Evolutionary conservation across 2,329 filamentous ascomycete genomes (phyloP).

Genomic region (Rasamsonia emersonii): DNA sequence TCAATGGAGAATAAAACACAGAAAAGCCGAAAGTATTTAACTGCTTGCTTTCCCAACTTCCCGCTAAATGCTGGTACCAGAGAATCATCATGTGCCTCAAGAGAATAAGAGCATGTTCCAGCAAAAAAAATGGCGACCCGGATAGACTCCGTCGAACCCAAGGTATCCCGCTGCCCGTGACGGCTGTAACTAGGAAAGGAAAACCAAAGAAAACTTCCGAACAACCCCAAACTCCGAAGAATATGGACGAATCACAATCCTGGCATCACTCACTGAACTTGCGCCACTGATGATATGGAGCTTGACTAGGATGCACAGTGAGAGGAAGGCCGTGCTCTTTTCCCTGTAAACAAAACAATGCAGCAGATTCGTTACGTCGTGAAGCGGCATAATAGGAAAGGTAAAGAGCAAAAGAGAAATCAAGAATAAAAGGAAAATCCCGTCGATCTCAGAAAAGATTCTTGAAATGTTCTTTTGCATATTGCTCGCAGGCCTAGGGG

Average conservation of each 20-base stretch:
- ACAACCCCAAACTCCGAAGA: too few species aligned
- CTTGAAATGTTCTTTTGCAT: conserved; percentile 87
- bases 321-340: background rate
- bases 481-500: conserved; percentile 71
- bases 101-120: conserved; percentile 9
- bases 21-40: too few species aligned
- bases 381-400: too few species aligned
- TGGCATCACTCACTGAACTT: too few species aligned
- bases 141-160: conserved; percentile 1
- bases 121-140: background rate
- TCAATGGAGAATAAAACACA: too few species aligned
- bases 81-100: too few species aligned
- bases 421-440: conserved; percentile 5
- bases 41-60: too few species aligned
- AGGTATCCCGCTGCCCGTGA: too few species aligned
- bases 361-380: conserved; percentile 26
- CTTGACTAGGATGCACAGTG: background rate
- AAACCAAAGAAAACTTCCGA: too few species aligned
- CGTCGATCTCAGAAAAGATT: conserved; percentile 26
- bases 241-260: too few species aligned
- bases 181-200: too few species aligned
- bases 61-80: conserved; percentile 13
- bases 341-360: conserved; percentile 13
- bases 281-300: too few species aligned
- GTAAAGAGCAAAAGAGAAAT: background rate